Conservation (phyloP, 140 eudicot genomes). For the Flaveria floridana region DNA sequence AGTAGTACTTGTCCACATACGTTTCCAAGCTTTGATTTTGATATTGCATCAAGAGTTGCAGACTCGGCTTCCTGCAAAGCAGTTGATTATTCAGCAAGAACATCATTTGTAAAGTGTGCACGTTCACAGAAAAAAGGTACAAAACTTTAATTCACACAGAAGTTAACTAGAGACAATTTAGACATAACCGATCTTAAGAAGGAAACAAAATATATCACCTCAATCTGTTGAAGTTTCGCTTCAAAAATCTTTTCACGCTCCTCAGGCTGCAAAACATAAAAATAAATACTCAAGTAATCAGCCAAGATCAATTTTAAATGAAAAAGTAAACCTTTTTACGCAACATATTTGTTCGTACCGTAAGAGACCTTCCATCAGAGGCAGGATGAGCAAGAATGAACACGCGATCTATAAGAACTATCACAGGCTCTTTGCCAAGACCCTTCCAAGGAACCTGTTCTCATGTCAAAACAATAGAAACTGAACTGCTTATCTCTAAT, state of each 20-base stretch:
- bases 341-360: constrained; percentile 45
- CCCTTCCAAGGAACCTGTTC: constrained; percentile 96
- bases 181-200: neutral
- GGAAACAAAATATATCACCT: constrained; percentile 47
- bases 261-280: constrained; percentile 55
- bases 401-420: constrained; percentile 93
- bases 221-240: constrained; percentile 89
- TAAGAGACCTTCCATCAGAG: constrained; percentile 69
- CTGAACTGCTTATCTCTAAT: constrained; percentile 4
- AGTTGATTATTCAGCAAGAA: constrained; percentile 18
- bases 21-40: constrained; percentile 85
- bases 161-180: constrained; percentile 18
- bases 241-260: constrained; percentile 85
- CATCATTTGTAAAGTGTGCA: neutral
- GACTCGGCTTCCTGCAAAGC: constrained; percentile 88
- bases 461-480: constrained; percentile 13
- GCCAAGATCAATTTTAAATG: constrained; percentile 20
- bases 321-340: neutral
- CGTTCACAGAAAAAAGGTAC: constrained; percentile 2
- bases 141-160: neutral
- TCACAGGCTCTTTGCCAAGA: constrained; percentile 98
- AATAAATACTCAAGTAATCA: constrained; percentile 9
- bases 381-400: constrained; percentile 94
- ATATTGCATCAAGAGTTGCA: constrained; percentile 93
- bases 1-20: constrained; percentile 46